Evolutionary conservation across 1,139 yeast genomes (phyloP).

Genomic region (Tardiomyces depauwii): DNA sequence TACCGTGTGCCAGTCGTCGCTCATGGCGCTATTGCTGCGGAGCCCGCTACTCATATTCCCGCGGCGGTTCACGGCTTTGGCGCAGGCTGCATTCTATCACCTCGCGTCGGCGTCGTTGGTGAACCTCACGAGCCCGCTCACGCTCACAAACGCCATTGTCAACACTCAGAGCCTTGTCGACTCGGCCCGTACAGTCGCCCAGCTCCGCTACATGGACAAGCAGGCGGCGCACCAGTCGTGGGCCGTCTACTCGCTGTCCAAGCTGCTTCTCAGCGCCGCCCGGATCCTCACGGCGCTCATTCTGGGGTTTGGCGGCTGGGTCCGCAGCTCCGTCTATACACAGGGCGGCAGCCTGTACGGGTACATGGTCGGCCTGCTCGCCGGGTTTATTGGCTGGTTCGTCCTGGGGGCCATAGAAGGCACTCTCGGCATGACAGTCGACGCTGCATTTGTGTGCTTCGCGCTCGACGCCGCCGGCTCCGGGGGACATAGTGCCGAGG

Average conservation of each 20-base stretch:
- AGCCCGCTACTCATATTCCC: constrained; percentile 29
- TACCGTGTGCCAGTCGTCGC: constrained; percentile 26
- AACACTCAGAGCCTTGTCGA: constrained; percentile 21
- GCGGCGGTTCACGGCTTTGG: constrained; percentile 14
- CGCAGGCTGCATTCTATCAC: constrained; percentile 18
- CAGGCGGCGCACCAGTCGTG: constrained; percentile 8
- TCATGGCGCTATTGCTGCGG: constrained; percentile 23
- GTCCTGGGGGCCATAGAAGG: constrained; percentile 34
- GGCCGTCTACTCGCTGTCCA: constrained; percentile 28
- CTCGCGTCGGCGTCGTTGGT: constrained; percentile 20
- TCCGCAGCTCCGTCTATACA: constrained; percentile 26
- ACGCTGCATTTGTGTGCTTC: constrained; percentile 27
- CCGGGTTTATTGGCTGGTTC: constrained; percentile 32
- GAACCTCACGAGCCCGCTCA: constrained; percentile 26
- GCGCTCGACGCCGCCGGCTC: constrained; percentile 24
- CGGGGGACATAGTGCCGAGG: constrained; percentile 26
- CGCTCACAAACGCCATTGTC: constrained; percentile 29
- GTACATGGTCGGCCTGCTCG: constrained; percentile 29
- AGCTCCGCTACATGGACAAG: constrained; percentile 14
- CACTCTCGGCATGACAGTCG: constrained; percentile 29
- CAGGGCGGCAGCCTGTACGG: constrained; percentile 27
- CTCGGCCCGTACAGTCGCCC: constrained; percentile 22
- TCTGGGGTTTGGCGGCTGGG: constrained; percentile 31
- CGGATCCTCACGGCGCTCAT: constrained; percentile 27
- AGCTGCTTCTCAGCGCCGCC: constrained; percentile 28